Evolutionary conservation across 768 basidiomycete species (phyloP).

Genomic region (Tylopilus cervinicoccineus): DNA sequence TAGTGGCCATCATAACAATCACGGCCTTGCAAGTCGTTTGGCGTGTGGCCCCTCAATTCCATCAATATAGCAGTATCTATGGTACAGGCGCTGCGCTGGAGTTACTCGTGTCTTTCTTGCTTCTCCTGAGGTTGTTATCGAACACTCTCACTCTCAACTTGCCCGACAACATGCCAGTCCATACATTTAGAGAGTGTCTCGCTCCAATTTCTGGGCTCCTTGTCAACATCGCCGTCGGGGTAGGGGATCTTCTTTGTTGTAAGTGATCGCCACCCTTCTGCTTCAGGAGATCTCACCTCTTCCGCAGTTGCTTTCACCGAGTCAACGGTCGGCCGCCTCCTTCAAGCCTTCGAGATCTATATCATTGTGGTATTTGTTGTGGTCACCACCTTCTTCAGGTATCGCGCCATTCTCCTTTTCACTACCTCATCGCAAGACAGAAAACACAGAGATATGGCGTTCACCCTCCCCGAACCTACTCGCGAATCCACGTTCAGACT

Average conservation of each 20-base stretch:
- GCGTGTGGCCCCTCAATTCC: slow-evolving; percentile 43
- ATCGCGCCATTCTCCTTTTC: slow-evolving; percentile 8
- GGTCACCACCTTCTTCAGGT: slow-evolving; percentile 38
- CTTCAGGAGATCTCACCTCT: slow-evolving; percentile 9
- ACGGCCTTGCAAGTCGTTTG: slow-evolving; percentile 61
- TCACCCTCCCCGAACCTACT: slow-evolving; percentile 23
- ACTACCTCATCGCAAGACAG: background rate
- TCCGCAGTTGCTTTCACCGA: slow-evolving; percentile 63
- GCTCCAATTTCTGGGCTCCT: slow-evolving; percentile 50
- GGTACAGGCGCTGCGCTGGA: slow-evolving; percentile 54
- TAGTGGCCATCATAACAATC: slow-evolving; percentile 43
- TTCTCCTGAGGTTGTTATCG: slow-evolving; percentile 59
- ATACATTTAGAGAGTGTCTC: slow-evolving; percentile 43
- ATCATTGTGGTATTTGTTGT: slow-evolving; percentile 57
- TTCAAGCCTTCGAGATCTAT: slow-evolving; percentile 61
- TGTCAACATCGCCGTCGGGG: slow-evolving; percentile 48
- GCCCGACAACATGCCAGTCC: slow-evolving; percentile 37
- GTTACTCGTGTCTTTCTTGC: slow-evolving; percentile 52
- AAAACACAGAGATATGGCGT: background rate
- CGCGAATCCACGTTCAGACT: slow-evolving; percentile 27
- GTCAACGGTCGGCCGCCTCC: slow-evolving; percentile 61
- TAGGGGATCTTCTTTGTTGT: slow-evolving; percentile 58
- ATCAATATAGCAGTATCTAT: slow-evolving; percentile 46
- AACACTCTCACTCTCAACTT: slow-evolving; percentile 45
- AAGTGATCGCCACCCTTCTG: slow-evolving; percentile 29